phyloP scores from a whole-genome alignment of 2,329 filamentous ascomycete species.

The Dichotomopilus funicola region DNA sequence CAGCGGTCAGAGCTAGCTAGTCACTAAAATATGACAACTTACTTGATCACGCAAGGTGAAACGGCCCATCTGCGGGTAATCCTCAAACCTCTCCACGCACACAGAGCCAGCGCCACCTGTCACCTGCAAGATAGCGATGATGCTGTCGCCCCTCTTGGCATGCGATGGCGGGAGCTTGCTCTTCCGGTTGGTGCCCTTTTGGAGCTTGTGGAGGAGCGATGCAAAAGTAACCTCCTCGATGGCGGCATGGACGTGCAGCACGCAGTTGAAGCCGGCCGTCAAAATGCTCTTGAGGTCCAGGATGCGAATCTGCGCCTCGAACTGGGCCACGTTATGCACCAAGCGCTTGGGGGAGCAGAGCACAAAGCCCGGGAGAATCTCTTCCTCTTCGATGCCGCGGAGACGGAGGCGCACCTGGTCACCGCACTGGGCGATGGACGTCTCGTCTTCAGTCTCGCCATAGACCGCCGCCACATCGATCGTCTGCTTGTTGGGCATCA shows the following conservation, averaged over 20 bases:
- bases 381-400: slow-evolving; percentile 94
- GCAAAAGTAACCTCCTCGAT: slow-evolving; percentile 96
- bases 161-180: slow-evolving; percentile 91
- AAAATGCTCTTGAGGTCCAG: slow-evolving; percentile 92
- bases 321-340: slow-evolving; percentile 81
- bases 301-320: slow-evolving; percentile 95
- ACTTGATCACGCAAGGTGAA: slow-evolving; percentile 88
- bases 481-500: slow-evolving; percentile 91
- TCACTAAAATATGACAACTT: slow-evolving; percentile 27
- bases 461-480: slow-evolving; percentile 81
- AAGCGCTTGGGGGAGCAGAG: slow-evolving; percentile 90
- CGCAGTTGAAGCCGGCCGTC: slow-evolving; percentile 93
- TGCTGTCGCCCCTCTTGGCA: slow-evolving; percentile 71
- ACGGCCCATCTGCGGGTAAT: slow-evolving; percentile 88
- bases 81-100: slow-evolving; percentile 90
- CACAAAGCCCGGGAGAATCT: slow-evolving; percentile 91
- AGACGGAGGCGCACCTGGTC: slow-evolving; percentile 91
- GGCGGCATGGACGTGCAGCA: slow-evolving; percentile 92
- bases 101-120: slow-evolving; percentile 79
- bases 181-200: slow-evolving; percentile 89
- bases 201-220: slow-evolving; percentile 81
- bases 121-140: slow-evolving; percentile 87
- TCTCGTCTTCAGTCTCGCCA: slow-evolving; percentile 93
- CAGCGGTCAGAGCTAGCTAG: too few species aligned
- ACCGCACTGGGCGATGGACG: slow-evolving; percentile 74